phyloP scores from a whole-genome alignment of 257 asterid species.

The Sherardia arvensis region DNA sequence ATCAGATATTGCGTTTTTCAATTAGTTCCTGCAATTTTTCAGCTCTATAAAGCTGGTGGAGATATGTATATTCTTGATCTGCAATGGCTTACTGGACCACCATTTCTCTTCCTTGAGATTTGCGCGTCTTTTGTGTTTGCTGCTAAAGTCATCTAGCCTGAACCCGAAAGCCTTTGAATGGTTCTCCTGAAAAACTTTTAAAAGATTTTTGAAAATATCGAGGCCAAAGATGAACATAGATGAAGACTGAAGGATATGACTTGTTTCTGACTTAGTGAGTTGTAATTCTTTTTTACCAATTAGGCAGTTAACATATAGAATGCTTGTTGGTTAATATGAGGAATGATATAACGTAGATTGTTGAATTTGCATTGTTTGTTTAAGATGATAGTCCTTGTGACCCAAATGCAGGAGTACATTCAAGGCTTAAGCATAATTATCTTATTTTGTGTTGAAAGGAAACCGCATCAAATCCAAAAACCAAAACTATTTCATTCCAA shows the following conservation, averaged over 20 bases:
- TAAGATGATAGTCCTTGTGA: too few relatives aligned
- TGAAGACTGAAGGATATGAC: neutral
- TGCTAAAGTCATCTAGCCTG: conserved; percentile 7
- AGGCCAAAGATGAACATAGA: neutral
- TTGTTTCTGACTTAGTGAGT: neutral
- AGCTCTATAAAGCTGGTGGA: conserved; percentile 46
- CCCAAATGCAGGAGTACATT: too few relatives aligned
- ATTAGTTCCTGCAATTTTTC: conserved; percentile 5
- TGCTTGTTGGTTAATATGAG: too few relatives aligned
- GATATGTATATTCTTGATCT: conserved; percentile 45
- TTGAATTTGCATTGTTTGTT: too few relatives aligned
- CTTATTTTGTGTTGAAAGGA: too few relatives aligned
- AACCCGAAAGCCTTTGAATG: neutral
- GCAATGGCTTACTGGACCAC: conserved; percentile 50
- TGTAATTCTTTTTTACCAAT: too few relatives aligned
- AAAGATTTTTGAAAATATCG: neutral
- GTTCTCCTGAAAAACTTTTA: neutral
- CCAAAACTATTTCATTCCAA: too few relatives aligned
- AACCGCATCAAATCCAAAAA: too few relatives aligned
- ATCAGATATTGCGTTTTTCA: neutral
- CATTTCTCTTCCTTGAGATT: conserved; percentile 51
- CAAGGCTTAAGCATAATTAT: too few relatives aligned
- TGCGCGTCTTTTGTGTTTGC: conserved; percentile 41
- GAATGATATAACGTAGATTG: too few relatives aligned
- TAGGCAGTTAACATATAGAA: too few relatives aligned